A percentile compares a stretch with the other conserved stretches of the same genome.
phyloP scores from a whole-genome alignment of 2,329 filamentous ascomycete species.

The Ophiognomonia clavigignenti-juglandacearum region DNA sequence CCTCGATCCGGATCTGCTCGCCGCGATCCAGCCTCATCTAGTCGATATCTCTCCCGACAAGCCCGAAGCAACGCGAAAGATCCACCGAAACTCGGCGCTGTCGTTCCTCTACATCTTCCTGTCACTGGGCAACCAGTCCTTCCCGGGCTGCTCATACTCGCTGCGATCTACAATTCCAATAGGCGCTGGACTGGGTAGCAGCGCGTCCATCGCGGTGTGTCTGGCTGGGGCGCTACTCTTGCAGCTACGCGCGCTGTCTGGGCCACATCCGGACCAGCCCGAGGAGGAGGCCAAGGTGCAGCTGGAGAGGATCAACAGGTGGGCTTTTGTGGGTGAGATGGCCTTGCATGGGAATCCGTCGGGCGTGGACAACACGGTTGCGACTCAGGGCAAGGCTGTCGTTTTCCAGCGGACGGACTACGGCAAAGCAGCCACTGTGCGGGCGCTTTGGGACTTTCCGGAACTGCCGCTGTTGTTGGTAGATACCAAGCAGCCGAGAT shows the following conservation, averaged over 20 bases:
- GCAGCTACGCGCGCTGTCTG: conserved; percentile 82
- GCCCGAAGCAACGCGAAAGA: conserved; percentile 70
- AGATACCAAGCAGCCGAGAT: conserved; percentile 83
- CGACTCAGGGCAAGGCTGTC: conserved; percentile 89
- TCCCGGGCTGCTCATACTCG: conserved; percentile 80
- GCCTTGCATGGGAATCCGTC: conserved; percentile 97
- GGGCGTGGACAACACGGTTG: conserved; percentile 94
- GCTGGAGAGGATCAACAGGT: conserved; percentile 91
- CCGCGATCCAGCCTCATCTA: conserved; percentile 76
- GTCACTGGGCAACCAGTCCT: conserved; percentile 74
- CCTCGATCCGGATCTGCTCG: conserved; percentile 77
- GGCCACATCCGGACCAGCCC: conserved; percentile 89
- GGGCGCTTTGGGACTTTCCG: conserved; percentile 79
- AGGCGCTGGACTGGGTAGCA: conserved; percentile 85
- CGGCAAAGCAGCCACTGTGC: conserved; percentile 69
- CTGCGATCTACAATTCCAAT: conserved; percentile 92
- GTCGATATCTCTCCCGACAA: conserved; percentile 61
- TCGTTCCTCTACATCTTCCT: conserved; percentile 92
- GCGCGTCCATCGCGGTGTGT: conserved; percentile 91
- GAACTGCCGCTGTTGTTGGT: conserved; percentile 86
- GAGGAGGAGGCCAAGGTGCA: conserved; percentile 82
- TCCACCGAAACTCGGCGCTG: conserved; percentile 75
- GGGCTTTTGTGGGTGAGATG: conserved; percentile 96
- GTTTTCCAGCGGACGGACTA: conserved; percentile 81
- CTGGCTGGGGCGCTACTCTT: conserved; percentile 77